Evolutionary conservation across 2,329 filamentous ascomycete species (phyloP).

Genomic region (Aspergillus quadrilineatus): DNA sequence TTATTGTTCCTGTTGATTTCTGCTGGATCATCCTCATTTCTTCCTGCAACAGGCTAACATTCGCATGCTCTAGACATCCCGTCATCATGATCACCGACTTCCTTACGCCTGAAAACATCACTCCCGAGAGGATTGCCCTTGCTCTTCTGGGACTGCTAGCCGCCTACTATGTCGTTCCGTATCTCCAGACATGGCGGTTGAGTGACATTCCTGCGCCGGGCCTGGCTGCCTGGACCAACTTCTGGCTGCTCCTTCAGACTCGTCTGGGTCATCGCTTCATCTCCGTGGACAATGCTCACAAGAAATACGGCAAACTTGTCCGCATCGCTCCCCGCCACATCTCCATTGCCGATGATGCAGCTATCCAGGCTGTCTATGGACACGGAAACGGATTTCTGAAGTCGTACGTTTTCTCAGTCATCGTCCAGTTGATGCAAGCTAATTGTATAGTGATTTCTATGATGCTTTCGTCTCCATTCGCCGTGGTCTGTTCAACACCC

Average conservation of each 20-base stretch:
- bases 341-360: slow-evolving; percentile 75
- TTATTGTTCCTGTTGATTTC: background rate
- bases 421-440: background rate
- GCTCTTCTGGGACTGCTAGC: slow-evolving; percentile 51
- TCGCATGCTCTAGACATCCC: background rate
- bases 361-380: slow-evolving; percentile 74
- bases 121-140: slow-evolving; percentile 34
- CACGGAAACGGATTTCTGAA: slow-evolving; percentile 76
- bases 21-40: background rate
- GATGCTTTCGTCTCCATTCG: slow-evolving; percentile 87
- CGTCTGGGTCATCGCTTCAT: slow-evolving; percentile 65
- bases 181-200: slow-evolving; percentile 56
- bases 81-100: slow-evolving; percentile 27
- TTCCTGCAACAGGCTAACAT: background rate
- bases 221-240: slow-evolving; percentile 66
- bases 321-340: slow-evolving; percentile 83
- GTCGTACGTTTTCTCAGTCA: slow-evolving; percentile 49
- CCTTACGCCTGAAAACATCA: slow-evolving; percentile 21
- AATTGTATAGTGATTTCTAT: slow-evolving; percentile 69
- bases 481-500: slow-evolving; percentile 84
- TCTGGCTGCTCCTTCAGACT: slow-evolving; percentile 72
- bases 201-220: slow-evolving; percentile 52
- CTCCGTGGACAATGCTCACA: slow-evolving; percentile 69
- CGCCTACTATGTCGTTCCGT: slow-evolving; percentile 59
- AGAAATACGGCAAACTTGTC: slow-evolving; percentile 74